Percentiles rank a stretch among this genome's conserved stretches.
Conservation (phyloP, 805 yeast genomes). For the Teunomyces lycoperdinae region DNA sequence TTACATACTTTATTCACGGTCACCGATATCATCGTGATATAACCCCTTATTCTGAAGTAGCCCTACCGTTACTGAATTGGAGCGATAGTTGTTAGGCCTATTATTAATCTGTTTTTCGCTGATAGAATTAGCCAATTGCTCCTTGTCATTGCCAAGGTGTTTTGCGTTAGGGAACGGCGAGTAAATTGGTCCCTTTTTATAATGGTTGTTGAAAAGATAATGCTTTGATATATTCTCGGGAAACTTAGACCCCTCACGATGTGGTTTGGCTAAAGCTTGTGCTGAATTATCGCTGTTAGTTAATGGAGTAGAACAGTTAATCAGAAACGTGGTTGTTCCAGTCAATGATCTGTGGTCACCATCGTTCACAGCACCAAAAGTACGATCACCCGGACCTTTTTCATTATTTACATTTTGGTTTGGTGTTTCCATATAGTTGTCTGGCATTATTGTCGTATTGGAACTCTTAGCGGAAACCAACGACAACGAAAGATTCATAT, state of each 20-base stretch:
- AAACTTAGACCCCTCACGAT: neutral
- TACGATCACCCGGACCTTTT: neutral
- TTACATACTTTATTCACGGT: neutral
- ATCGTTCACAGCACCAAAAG: neutral
- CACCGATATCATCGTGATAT: neutral
- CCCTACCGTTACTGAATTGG: constrained; percentile 41
- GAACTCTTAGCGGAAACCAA: constrained; percentile 14
- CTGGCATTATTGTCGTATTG: constrained; percentile 15
- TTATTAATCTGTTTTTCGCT: constrained; percentile 15
- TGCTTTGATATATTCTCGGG: constrained; percentile 7
- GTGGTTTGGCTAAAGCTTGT: neutral
- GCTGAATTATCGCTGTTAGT: neutral
- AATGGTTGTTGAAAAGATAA: constrained; percentile 43
- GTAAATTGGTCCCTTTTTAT: constrained; percentile 42
- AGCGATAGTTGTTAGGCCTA: constrained; percentile 31
- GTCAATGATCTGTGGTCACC: neutral
- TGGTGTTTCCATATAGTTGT: neutral
- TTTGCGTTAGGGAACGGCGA: constrained; percentile 41
- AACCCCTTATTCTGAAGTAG: constrained; percentile 27
- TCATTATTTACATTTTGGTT: neutral
- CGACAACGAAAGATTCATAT: constrained; percentile 14
- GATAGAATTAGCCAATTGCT: constrained; percentile 18
- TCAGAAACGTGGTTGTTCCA: neutral
- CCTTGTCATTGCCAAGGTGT: constrained; percentile 36
- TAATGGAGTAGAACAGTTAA: neutral